These are phyloP conservation scores for Cryphonectria parasitica DNA, from an alignment of 2,329 filamentous ascomycete genomes.

Conservation along the genomic window DNA sequence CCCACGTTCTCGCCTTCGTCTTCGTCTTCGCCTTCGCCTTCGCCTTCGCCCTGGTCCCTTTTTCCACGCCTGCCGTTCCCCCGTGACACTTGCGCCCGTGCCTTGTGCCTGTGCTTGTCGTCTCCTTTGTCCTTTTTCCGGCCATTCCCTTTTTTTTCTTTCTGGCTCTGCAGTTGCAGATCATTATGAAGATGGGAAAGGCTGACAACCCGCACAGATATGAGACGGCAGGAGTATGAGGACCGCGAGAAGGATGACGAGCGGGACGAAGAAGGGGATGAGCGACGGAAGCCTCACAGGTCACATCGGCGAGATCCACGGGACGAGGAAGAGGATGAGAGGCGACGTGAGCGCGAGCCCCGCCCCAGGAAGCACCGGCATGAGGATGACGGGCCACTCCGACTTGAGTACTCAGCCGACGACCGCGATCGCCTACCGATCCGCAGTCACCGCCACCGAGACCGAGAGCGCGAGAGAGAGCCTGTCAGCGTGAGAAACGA, in stretches of 20 bases:
- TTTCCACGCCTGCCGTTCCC: slow-evolving; percentile 22
- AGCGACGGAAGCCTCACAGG: slow-evolving; percentile 35
- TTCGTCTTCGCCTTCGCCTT: slow-evolving; percentile 23
- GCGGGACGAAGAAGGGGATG: slow-evolving; percentile 38
- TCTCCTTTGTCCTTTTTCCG: slow-evolving; percentile 25
- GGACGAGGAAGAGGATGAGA: slow-evolving; percentile 39
- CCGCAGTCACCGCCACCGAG: slow-evolving; percentile 40
- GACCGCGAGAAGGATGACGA: slow-evolving; percentile 28
- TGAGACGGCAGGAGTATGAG: slow-evolving; percentile 47
- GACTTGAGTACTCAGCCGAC: slow-evolving; percentile 38
- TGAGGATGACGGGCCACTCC: slow-evolving; percentile 37
- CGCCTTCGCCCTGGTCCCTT: slow-evolving; percentile 18
- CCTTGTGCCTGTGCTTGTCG: slow-evolving; percentile 29
- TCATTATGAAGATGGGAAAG: slow-evolving; percentile 26
- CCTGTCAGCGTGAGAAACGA: slow-evolving; percentile 31
- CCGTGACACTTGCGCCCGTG: slow-evolving; percentile 29
- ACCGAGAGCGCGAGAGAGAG: slow-evolving; percentile 29
- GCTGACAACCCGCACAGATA: slow-evolving; percentile 39
- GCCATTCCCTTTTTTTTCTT: slow-evolving; percentile 21
- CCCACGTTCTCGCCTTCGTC: slow-evolving; percentile 26
- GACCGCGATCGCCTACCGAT: slow-evolving; percentile 34
- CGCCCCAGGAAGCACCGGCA: slow-evolving; percentile 32
- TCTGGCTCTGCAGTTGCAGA: slow-evolving; percentile 26
- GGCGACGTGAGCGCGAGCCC: slow-evolving; percentile 40
- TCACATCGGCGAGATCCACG: slow-evolving; percentile 37